Evolutionary conservation across 2,329 filamentous ascomycete species (phyloP).

Genomic region (Xylaria sp.): DNA sequence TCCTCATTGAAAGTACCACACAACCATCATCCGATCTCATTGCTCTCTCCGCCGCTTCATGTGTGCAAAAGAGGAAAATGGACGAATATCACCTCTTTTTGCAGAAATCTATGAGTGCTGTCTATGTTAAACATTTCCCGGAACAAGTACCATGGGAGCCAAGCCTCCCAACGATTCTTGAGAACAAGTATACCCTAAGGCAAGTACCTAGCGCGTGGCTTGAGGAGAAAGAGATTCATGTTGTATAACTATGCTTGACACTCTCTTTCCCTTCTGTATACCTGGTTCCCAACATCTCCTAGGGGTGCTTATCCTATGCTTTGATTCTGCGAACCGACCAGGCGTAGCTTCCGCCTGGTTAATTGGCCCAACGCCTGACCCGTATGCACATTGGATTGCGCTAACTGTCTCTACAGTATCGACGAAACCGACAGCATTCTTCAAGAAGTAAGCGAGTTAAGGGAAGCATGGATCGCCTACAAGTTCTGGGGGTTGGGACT

Average conservation of each 20-base stretch:
- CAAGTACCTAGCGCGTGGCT: conserved; percentile 27
- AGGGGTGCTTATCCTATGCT: neutral
- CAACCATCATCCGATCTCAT: conserved; percentile 3
- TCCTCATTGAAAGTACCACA: conserved; percentile 7
- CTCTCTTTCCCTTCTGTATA: neutral
- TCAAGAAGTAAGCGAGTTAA: conserved; percentile 9
- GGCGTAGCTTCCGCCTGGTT: neutral
- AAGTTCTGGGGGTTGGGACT: conserved; percentile 44
- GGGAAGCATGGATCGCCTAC: conserved; percentile 45
- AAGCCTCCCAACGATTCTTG: conserved; percentile 5
- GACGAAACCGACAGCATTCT: conserved; percentile 22
- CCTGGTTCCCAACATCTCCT: neutral
- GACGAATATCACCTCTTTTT: conserved; percentile 6
- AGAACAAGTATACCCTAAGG: conserved; percentile 23
- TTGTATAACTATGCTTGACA: neutral
- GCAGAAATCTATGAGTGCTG: conserved; percentile 4
- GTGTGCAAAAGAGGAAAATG: conserved; percentile 11
- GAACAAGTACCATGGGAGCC: conserved; percentile 15
- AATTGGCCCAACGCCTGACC: conserved; percentile 4
- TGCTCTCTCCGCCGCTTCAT: neutral
- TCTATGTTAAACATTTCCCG: conserved; percentile 4
- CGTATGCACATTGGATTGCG: neutral
- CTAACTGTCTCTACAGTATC: conserved; percentile 21
- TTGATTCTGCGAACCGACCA: neutral
- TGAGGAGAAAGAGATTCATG: neutral